phyloP scores from a whole-genome alignment of 2,329 filamentous ascomycete genomes.

The Fusarium sp. region DNA sequence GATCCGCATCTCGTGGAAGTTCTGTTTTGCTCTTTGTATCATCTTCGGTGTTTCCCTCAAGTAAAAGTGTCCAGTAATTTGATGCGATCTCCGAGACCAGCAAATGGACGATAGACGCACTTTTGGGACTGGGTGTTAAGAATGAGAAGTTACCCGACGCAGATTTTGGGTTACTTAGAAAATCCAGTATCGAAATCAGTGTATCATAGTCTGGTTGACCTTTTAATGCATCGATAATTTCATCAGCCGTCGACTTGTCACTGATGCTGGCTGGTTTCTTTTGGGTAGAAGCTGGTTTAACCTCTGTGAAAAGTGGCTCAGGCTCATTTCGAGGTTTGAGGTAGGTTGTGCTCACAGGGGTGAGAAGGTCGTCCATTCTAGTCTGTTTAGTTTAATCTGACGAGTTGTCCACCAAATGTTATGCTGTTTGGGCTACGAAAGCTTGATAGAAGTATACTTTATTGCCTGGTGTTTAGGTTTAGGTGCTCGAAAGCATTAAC shows the following conservation, averaged over 20 bases:
- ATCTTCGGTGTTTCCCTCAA: constrained; percentile 51
- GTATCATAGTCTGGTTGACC: constrained; percentile 69
- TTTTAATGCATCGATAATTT: constrained; percentile 68
- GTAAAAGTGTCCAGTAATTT: constrained; percentile 80
- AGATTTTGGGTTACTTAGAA: constrained; percentile 52
- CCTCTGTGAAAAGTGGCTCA: constrained; percentile 51
- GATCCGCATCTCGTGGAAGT: constrained; percentile 51
- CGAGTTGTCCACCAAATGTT: background rate
- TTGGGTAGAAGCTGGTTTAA: constrained; percentile 38
- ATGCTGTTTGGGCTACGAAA: background rate
- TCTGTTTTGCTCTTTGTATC: constrained; percentile 1
- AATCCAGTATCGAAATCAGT: constrained; percentile 62
- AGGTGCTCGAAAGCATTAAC: background rate
- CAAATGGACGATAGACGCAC: constrained; percentile 78
- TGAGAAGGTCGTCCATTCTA: constrained; percentile 66
- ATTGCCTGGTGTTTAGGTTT: background rate
- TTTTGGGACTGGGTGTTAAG: constrained; percentile 66
- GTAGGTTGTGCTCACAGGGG: constrained; percentile 63
- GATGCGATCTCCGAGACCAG: constrained; percentile 79
- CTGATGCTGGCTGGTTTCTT: background rate
- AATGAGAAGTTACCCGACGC: constrained; percentile 37
- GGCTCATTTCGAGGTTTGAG: constrained; percentile 49
- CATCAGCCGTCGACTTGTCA: constrained; percentile 50
- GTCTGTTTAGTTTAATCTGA: background rate
- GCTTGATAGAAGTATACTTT: background rate